Evolutionary conservation across 495 filamentous ascomycete species (phyloP).

Genomic region (Xylaria telfairii): DNA sequence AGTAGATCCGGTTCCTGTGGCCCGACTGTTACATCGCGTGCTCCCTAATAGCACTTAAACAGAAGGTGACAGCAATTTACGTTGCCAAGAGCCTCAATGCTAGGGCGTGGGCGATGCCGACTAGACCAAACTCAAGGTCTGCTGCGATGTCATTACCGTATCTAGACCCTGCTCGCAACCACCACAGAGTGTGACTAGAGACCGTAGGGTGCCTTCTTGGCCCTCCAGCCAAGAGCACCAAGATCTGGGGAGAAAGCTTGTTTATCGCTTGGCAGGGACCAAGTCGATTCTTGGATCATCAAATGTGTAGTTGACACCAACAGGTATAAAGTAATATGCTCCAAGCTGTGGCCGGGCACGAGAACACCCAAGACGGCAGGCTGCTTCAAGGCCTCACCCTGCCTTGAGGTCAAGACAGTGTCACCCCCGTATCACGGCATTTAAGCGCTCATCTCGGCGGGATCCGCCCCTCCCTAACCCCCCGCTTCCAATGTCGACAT

Average conservation of each 20-base stretch:
- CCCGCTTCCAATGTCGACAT: conserved; percentile 17
- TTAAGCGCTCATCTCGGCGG: conserved; percentile 8
- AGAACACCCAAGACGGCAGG: neutral
- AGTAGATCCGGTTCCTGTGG: neutral
- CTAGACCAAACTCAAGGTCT: conserved; percentile 4
- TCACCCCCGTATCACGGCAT: neutral
- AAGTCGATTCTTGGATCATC: neutral
- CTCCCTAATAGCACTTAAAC: conserved; percentile 5
- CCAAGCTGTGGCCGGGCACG: neutral
- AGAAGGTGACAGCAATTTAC: conserved; percentile 12
- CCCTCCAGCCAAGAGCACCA: conserved; percentile 8
- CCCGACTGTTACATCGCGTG: conserved; percentile 2
- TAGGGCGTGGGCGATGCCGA: neutral
- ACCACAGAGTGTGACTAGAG: neutral
- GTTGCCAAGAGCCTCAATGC: conserved; percentile 9
- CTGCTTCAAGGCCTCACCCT: neutral
- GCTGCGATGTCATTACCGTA: conserved; percentile 14
- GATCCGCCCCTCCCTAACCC: conserved; percentile 11
- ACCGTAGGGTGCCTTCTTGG: neutral
- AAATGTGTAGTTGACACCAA: neutral
- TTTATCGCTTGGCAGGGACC: conserved; percentile 18
- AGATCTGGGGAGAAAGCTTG: conserved; percentile 22
- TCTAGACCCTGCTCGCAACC: conserved; percentile 2
- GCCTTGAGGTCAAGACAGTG: neutral
- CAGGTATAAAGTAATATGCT: neutral